Conservation (phyloP, 1,139 yeast species). For the Kodamaea ohmeri region DNA sequence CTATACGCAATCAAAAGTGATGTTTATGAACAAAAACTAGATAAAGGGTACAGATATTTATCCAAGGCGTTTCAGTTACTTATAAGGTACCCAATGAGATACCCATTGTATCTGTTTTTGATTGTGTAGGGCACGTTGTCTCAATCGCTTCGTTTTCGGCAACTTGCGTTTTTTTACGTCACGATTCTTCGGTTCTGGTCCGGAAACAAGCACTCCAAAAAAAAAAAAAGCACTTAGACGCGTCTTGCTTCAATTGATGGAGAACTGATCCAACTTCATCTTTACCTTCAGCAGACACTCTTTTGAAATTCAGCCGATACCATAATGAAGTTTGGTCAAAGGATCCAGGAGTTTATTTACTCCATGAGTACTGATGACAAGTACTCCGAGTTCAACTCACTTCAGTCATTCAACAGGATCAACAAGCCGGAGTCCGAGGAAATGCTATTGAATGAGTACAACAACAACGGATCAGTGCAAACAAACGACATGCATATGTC, state of each 20-base stretch:
- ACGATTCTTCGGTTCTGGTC: not conserved
- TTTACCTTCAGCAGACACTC: not conserved
- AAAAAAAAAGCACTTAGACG: not conserved
- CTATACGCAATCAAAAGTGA: too few species aligned
- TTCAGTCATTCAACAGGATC: slow-evolving; percentile 46
- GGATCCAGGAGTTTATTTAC: slow-evolving; percentile 56
- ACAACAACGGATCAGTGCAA: slow-evolving; percentile 15
- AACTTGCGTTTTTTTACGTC: not conserved
- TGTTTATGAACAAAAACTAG: too few species aligned
- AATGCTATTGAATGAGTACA: slow-evolving; percentile 28
- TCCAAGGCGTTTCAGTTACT: too few species aligned
- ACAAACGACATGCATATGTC: slow-evolving; percentile 22
- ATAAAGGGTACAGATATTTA: too few species aligned
- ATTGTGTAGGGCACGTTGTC: too few species aligned
- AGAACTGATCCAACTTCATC: slow-evolving; percentile 2
- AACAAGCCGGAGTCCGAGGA: slow-evolving; percentile 39
- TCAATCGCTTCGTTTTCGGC: too few species aligned
- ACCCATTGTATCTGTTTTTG: too few species aligned
- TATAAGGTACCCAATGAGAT: too few species aligned
- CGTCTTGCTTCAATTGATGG: not conserved
- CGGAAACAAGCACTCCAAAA: not conserved
- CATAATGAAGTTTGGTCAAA: slow-evolving; percentile 32
- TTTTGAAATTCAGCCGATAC: not conserved
- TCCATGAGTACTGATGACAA: slow-evolving; percentile 64
- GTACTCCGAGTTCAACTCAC: slow-evolving; percentile 63